phyloP scores from a whole-genome alignment of 1,284 basidiomycete species.

The Ustilago bromivora region DNA sequence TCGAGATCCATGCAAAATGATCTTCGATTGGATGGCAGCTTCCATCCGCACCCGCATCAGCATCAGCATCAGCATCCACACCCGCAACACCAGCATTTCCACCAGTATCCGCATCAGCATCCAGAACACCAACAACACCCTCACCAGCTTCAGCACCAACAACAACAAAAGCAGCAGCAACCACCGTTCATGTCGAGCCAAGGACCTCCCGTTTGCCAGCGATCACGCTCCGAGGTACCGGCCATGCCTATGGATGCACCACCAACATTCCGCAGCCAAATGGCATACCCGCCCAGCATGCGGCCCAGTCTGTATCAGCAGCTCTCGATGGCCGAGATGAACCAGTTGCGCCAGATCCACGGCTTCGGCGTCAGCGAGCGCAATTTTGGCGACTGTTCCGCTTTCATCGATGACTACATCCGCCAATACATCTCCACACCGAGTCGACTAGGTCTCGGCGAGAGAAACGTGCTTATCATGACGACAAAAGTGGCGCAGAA shows the following conservation, averaged over 20 bases:
- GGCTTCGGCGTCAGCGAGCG: constrained; percentile 35
- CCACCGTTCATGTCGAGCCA: constrained; percentile 17
- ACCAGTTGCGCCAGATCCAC: constrained; percentile 38
- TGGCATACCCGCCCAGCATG: constrained; percentile 47
- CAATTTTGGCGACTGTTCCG: constrained; percentile 53
- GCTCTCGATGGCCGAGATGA: constrained; percentile 52
- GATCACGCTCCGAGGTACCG: constrained; percentile 27
- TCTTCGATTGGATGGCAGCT: constrained; percentile 20
- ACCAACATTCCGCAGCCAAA: constrained; percentile 31
- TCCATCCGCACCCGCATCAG: constrained; percentile 29
- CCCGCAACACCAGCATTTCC: background rate
- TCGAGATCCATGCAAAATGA: constrained; percentile 20
- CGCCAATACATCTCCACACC: constrained; percentile 79
- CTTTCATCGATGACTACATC: constrained; percentile 59
- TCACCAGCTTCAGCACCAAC: constrained; percentile 17
- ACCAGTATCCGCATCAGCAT: constrained; percentile 24
- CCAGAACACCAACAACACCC: background rate
- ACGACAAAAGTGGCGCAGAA: constrained; percentile 96
- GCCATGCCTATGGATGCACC: constrained; percentile 28
- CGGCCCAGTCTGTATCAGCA: constrained; percentile 58
- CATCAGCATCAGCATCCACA: constrained; percentile 14
- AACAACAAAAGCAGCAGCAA: constrained; percentile 16
- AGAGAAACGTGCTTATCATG: constrained; percentile 93
- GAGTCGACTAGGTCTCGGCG: constrained; percentile 89
- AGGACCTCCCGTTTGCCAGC: constrained; percentile 28